These are phyloP conservation scores for Phoma sp. DNA, from an alignment of 2,329 filamentous ascomycete species.

Conservation along the genomic window DNA sequence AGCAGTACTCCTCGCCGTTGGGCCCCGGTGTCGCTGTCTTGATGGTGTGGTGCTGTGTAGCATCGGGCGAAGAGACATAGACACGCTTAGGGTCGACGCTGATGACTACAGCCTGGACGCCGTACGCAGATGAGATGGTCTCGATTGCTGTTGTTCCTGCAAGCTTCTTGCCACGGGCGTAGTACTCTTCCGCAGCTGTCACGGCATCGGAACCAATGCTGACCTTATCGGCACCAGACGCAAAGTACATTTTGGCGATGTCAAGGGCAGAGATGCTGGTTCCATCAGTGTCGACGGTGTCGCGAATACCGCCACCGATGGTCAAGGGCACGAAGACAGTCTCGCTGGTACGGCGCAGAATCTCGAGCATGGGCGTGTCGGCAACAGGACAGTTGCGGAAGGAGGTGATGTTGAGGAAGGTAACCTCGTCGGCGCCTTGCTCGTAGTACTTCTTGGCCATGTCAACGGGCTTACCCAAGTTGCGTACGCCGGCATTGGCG, in stretches of 20 bases:
- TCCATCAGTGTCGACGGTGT: constrained; percentile 88
- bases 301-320: constrained; percentile 92
- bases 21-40: constrained; percentile 73
- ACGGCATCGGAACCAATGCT: constrained; percentile 97
- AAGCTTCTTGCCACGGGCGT: constrained; percentile 70
- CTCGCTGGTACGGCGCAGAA: constrained; percentile 82
- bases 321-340: constrained; percentile 96
- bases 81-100: constrained; percentile 92
- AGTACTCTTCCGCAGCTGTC: constrained; percentile 89
- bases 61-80: constrained; percentile 73
- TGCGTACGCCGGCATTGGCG: constrained; percentile 71
- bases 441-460: constrained; percentile 94
- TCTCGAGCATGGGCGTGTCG: constrained; percentile 95
- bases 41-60: constrained; percentile 77
- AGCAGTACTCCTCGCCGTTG: constrained; percentile 80
- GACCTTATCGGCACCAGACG: constrained; percentile 95
- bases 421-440: constrained; percentile 94
- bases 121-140: constrained; percentile 90
- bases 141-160: constrained; percentile 90
- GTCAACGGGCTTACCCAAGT: constrained; percentile 95
- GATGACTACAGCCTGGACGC: constrained; percentile 95
- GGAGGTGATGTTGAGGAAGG: constrained; percentile 97
- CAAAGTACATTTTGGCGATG: constrained; percentile 96
- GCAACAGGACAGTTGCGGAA: constrained; percentile 94
- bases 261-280: constrained; percentile 86